These are phyloP conservation scores for Apophysomyces ossiformis DNA, from an alignment of 371 early-diverging fungal species.

Conservation along the genomic window DNA sequence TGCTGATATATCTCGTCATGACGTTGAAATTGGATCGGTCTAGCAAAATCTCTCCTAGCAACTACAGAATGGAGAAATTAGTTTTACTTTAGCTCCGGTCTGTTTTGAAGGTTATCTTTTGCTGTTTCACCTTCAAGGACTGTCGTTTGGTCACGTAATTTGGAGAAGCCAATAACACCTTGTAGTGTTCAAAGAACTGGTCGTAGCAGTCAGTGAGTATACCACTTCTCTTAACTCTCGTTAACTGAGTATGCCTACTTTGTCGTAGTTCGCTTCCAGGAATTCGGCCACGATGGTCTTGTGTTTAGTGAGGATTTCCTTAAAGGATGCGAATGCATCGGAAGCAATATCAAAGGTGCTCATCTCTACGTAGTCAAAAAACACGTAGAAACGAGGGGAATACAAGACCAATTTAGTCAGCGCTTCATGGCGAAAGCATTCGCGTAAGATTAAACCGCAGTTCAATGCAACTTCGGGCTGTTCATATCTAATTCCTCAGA, in stretches of 20 bases:
- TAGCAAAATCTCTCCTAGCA: conserved; percentile 95
- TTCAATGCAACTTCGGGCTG: conserved; percentile 95
- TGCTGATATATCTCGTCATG: conserved; percentile 95
- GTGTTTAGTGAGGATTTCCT: conserved; percentile 95
- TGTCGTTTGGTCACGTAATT: conserved; percentile 98
- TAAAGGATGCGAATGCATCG: conserved; percentile 98
- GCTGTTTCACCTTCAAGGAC: conserved; percentile 85
- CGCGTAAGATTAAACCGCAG: conserved; percentile 96
- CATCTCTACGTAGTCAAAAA: conserved; percentile 94
- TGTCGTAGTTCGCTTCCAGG: conserved; percentile 87
- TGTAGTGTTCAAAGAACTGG: conserved; percentile 91
- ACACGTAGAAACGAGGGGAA: conserved; percentile 86
- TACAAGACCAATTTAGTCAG: conserved; percentile 86
- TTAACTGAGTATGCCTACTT: conserved; percentile 47
- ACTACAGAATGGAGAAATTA: conserved; percentile 48
- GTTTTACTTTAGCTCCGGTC: neutral
- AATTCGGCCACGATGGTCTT: conserved; percentile 91
- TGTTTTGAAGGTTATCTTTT: neutral
- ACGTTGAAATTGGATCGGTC: conserved; percentile 94
- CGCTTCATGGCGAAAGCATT: conserved; percentile 93
- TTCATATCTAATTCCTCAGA: conserved; percentile 81
- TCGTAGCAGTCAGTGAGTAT: conserved; percentile 73
- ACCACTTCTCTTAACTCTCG: neutral
- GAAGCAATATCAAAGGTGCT: conserved; percentile 97
- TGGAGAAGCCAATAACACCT: conserved; percentile 78